Conservation (phyloP, 441 rosid species). For the Populus hybrid region DNA sequence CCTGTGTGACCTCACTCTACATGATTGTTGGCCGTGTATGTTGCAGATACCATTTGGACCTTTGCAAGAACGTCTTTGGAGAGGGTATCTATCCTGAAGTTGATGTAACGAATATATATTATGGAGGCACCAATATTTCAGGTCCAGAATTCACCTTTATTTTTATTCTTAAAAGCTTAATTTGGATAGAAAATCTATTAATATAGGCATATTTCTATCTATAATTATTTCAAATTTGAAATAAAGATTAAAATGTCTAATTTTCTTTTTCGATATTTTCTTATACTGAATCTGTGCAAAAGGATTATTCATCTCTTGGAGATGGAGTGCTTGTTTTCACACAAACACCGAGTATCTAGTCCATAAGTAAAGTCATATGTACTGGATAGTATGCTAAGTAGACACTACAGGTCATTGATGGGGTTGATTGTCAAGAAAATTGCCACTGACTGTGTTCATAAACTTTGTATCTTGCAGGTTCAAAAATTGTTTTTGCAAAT, state of each 20-base stretch:
- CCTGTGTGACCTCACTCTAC: background rate
- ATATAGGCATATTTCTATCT: too few relatives aligned
- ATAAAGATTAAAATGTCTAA: too few relatives aligned
- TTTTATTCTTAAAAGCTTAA: background rate
- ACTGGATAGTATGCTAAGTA: background rate
- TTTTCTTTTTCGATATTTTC: too few relatives aligned
- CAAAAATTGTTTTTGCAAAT: conserved; percentile 81
- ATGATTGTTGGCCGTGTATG: background rate
- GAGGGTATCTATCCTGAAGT: conserved; percentile 76
- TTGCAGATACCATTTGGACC: conserved; percentile 82
- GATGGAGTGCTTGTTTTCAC: background rate
- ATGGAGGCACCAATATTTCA: conserved; percentile 80
- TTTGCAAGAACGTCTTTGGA: conserved; percentile 82
- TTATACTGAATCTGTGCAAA: background rate
- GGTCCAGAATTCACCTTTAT: conserved; percentile 36
- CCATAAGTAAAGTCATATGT: background rate
- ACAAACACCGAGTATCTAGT: background rate
- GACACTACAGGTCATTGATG: background rate
- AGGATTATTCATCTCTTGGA: background rate
- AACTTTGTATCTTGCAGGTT: conserved; percentile 44
- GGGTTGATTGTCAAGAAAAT: background rate
- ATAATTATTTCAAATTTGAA: too few relatives aligned
- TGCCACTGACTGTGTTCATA: background rate
- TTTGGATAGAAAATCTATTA: too few relatives aligned
- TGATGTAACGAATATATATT: conserved; percentile 75